These are phyloP conservation scores for Meira nashicola DNA, from an alignment of 1,284 basidiomycete species.

Conservation along the genomic window DNA sequence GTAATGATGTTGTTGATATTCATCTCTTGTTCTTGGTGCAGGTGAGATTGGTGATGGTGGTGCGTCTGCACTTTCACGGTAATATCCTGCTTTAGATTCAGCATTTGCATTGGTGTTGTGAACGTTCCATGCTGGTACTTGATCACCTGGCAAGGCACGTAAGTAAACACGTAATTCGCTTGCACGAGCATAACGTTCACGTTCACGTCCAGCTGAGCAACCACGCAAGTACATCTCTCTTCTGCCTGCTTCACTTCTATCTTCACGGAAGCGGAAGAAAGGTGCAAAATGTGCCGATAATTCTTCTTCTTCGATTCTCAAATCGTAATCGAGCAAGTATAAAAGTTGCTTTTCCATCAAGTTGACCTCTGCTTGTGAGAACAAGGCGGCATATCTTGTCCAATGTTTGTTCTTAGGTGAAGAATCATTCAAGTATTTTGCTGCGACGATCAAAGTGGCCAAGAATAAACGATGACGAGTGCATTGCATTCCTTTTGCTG, in stretches of 20 bases:
- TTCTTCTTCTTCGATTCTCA: slow-evolving; percentile 52
- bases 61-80: slow-evolving; percentile 2
- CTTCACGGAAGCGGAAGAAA: slow-evolving; percentile 48
- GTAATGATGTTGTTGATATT: slow-evolving; percentile 11
- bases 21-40: slow-evolving; percentile 4
- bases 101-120: slow-evolving; percentile 23
- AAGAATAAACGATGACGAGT: slow-evolving; percentile 92
- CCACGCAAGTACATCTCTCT: slow-evolving; percentile 51
- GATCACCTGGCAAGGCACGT: slow-evolving; percentile 40
- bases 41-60: slow-evolving; percentile 17
- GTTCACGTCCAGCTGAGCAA: slow-evolving; percentile 47
- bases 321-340: slow-evolving; percentile 52
- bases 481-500: slow-evolving; percentile 84
- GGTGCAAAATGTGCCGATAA: slow-evolving; percentile 49
- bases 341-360: slow-evolving; percentile 83
- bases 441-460: slow-evolving; percentile 87
- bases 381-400: slow-evolving; percentile 64
- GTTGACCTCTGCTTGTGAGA: slow-evolving; percentile 69
- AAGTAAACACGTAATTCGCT: slow-evolving; percentile 46
- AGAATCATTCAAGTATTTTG: slow-evolving; percentile 96
- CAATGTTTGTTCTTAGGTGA: slow-evolving; percentile 76
- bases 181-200: slow-evolving; percentile 47
- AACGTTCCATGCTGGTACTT: slow-evolving; percentile 48
- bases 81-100: neutral
- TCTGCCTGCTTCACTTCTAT: slow-evolving; percentile 44